Conservation (phyloP, 2,329 filamentous ascomycete species). For the Coniochaeta sp. region DNA sequence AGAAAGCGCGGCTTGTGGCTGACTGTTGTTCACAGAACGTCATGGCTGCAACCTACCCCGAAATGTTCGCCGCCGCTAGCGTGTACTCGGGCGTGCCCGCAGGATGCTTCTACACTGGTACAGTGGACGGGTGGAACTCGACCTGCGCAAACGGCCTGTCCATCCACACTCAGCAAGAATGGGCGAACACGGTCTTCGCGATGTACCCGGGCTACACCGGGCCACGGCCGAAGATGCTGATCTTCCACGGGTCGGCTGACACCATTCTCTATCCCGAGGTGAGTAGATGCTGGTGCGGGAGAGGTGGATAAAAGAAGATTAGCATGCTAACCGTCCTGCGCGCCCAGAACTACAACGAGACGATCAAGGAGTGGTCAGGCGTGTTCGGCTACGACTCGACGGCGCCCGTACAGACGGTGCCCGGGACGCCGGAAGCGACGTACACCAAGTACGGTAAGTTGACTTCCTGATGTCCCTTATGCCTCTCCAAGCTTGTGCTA, state of each 20-base stretch:
- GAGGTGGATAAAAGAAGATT: slow-evolving; percentile 17
- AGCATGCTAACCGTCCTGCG: background rate
- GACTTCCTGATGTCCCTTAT: slow-evolving; percentile 21
- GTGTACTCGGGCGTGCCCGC: slow-evolving; percentile 46
- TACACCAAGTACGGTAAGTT: slow-evolving; percentile 20
- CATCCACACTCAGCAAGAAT: slow-evolving; percentile 29
- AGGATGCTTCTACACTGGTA: slow-evolving; percentile 42
- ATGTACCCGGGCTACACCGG: slow-evolving; percentile 46
- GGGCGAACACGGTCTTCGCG: slow-evolving; percentile 30
- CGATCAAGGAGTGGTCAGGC: slow-evolving; percentile 36
- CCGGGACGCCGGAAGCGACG: slow-evolving; percentile 22
- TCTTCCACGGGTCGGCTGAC: slow-evolving; percentile 28
- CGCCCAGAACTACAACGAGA: slow-evolving; percentile 6
- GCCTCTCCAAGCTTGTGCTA: background rate
- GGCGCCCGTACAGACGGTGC: slow-evolving; percentile 13
- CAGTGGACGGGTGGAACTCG: slow-evolving; percentile 40
- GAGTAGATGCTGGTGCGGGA: slow-evolving; percentile 12
- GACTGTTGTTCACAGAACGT: slow-evolving; percentile 22
- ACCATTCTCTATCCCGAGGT: slow-evolving; percentile 20
- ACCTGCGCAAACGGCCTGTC: slow-evolving; percentile 43
- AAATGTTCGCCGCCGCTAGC: slow-evolving; percentile 42
- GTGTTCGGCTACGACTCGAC: slow-evolving; percentile 28
- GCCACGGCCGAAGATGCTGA: slow-evolving; percentile 27
- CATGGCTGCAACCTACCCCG: slow-evolving; percentile 45
- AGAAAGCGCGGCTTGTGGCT: background rate